These are phyloP conservation scores for Nissolia schottii DNA, from an alignment of 306 rosid genomes.

Conservation along the genomic window DNA sequence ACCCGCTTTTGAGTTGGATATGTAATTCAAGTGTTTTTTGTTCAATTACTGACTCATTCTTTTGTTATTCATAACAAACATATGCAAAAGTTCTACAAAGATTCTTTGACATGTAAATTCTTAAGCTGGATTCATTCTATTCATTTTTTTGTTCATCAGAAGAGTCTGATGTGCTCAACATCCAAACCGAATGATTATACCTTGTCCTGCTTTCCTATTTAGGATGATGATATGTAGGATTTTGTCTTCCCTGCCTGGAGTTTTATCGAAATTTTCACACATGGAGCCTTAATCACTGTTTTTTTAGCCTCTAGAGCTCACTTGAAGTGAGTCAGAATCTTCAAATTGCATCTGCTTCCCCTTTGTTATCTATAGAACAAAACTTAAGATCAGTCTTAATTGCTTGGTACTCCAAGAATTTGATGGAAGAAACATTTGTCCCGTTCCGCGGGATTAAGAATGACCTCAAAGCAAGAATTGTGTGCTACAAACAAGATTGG, in stretches of 20 bases:
- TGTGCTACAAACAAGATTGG: constrained; percentile 96
- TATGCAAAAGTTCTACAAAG: constrained; percentile 29
- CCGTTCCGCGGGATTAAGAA: constrained; percentile 93
- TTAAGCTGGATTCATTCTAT: constrained; percentile 35
- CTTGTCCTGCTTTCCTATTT: constrained; percentile 29
- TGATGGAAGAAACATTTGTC: constrained; percentile 95
- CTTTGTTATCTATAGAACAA: constrained; percentile 21
- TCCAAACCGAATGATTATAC: constrained; percentile 26
- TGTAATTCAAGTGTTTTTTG: constrained; percentile 30
- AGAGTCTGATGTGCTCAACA: constrained; percentile 32
- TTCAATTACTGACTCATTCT: constrained; percentile 31
- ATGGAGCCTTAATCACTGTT: constrained; percentile 36
- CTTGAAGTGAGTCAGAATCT: constrained; percentile 22
- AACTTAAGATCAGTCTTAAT: constrained; percentile 8
- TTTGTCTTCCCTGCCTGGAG: constrained; percentile 43
- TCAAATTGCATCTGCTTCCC: constrained; percentile 22
- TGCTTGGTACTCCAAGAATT: constrained; percentile 32
- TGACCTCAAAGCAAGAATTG: constrained; percentile 73
- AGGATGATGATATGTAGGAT: constrained; percentile 34
- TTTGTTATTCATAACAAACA: constrained; percentile 30
- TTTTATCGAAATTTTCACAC: constrained; percentile 10
- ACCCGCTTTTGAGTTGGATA: constrained; percentile 25
- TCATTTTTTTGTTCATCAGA: constrained; percentile 34
- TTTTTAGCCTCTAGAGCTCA: constrained; percentile 58
- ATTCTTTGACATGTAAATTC: constrained; percentile 55